Percentiles rank a stretch among this genome's conserved stretches.
These are phyloP conservation scores for Pythium guiyangense DNA, from an alignment of 352 stramenopile genomes.

Conservation along the genomic window DNA sequence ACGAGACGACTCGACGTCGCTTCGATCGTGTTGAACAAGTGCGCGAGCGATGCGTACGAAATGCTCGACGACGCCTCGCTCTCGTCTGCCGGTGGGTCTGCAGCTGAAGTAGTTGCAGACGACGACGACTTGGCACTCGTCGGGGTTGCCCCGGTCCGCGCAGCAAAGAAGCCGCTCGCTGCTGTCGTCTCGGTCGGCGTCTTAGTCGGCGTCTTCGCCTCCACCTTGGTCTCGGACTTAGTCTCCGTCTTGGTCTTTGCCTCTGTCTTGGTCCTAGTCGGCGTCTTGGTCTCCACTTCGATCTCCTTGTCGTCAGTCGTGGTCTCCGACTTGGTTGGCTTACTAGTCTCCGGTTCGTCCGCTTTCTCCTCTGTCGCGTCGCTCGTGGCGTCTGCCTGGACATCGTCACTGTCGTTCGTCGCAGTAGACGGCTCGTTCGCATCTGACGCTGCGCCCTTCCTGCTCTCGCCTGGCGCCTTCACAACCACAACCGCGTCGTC, in stretches of 20 bases:
- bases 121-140: constrained; percentile 5
- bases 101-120: neutral
- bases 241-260: neutral
- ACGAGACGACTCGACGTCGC: constrained; percentile 59
- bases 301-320: neutral
- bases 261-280: neutral
- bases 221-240: constrained; percentile 2
- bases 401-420: neutral
- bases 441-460: neutral
- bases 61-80: constrained; percentile 10
- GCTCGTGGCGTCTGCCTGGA: neutral
- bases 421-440: neutral
- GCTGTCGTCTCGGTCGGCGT: constrained; percentile 1
- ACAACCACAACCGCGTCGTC: constrained; percentile 10
- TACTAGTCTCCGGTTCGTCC: neutral
- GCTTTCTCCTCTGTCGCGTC: neutral
- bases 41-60: constrained; percentile 55
- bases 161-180: constrained; percentile 28
- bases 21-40: constrained; percentile 80
- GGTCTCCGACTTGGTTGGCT: neutral
- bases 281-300: neutral
- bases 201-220: constrained; percentile 19
- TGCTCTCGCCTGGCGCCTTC: neutral
- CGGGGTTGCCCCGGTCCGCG: constrained; percentile 17
- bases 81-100: constrained; percentile 7